Conservation (phyloP, 169 alveolate genomes). For the Plasmodium ovale region DNA sequence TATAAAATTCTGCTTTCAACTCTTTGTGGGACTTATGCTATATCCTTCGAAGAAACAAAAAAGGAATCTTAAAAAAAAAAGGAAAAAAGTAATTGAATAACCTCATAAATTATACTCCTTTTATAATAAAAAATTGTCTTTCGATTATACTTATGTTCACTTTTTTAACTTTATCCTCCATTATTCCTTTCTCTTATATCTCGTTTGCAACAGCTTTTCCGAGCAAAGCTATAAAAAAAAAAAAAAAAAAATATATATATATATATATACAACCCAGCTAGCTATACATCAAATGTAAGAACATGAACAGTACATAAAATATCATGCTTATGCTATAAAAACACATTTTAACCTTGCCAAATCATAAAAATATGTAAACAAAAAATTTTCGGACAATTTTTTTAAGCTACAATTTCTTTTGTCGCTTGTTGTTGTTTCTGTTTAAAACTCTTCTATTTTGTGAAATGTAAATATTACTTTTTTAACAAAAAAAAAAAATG, state of each 20-base stretch:
- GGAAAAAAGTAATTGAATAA: neutral
- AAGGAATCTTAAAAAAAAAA: neutral
- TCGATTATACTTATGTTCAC: neutral
- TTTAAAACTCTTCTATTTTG: neutral
- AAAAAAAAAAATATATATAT: neutral
- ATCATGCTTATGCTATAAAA: slow-evolving; percentile 4
- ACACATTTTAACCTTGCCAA: slow-evolving; percentile 27
- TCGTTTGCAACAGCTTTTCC: neutral
- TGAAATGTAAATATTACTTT: neutral
- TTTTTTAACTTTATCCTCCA: neutral
- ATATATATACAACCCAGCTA: slow-evolving; percentile 2
- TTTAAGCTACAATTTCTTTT: neutral
- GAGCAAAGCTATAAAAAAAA: neutral
- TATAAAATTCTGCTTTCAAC: neutral
- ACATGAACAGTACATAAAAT: slow-evolving; percentile 7
- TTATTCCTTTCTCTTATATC: neutral
- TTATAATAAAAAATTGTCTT: neutral
- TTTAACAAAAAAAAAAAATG: neutral
- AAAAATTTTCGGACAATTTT: slow-evolving; percentile 19
- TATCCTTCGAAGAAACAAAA: neutral
- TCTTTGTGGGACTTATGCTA: neutral
- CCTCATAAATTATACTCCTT: neutral
- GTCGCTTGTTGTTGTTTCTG: neutral
- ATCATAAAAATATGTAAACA: slow-evolving; percentile 21
- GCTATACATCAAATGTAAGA: slow-evolving; percentile 10